Conservation (phyloP, 805 yeast genomes). For the Vanderwaltozyma polyspora region DNA sequence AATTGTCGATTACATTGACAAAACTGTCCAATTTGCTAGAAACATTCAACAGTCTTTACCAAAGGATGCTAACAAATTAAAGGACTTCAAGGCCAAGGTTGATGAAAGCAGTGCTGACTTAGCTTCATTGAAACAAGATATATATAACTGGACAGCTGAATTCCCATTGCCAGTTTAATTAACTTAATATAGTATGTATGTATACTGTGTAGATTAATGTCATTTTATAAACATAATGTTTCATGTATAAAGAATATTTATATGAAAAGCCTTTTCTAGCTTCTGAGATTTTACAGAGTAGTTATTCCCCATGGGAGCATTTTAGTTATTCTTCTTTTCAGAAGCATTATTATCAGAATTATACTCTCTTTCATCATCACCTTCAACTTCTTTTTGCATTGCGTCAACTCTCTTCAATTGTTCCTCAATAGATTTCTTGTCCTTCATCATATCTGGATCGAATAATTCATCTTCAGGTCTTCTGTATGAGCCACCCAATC, state of each 20-base stretch:
- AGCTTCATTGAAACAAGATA: constrained; percentile 58
- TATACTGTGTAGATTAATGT: neutral
- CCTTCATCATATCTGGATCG: constrained; percentile 47
- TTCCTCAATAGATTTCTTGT: constrained; percentile 50
- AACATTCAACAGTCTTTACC: constrained; percentile 72
- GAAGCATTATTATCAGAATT: too few relatives aligned
- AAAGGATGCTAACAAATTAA: constrained; percentile 85
- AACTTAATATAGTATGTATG: neutral
- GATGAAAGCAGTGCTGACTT: constrained; percentile 63
- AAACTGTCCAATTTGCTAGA: constrained; percentile 65
- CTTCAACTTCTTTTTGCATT: constrained; percentile 72
- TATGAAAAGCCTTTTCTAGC: too few relatives aligned
- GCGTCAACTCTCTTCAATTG: constrained; percentile 68
- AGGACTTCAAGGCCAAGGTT: constrained; percentile 85
- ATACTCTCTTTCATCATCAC: constrained; percentile 66
- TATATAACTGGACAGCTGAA: constrained; percentile 83
- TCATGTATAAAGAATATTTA: too few relatives aligned
- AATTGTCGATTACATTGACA: constrained; percentile 73
- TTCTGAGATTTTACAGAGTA: too few relatives aligned
- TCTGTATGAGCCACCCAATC: constrained; percentile 88
- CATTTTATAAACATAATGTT: neutral
- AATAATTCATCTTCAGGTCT: constrained; percentile 81
- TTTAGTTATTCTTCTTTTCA: too few relatives aligned
- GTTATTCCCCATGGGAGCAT: too few relatives aligned
- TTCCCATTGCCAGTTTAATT: constrained; percentile 55